Evolutionary conservation across 768 basidiomycete species (phyloP).

Genomic region (Boletales sp.): DNA sequence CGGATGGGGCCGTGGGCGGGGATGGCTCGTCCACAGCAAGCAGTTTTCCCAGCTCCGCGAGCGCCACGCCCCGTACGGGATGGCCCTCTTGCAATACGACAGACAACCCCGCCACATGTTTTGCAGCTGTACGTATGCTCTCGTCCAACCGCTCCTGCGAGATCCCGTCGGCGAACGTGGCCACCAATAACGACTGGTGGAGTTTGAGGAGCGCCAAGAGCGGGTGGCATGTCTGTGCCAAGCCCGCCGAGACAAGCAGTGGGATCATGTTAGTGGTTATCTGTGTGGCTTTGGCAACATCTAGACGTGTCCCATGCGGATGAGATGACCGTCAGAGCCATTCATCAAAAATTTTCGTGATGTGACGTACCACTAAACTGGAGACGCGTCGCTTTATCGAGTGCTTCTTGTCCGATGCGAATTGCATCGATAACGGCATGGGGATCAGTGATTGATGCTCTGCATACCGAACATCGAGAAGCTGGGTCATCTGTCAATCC

Average conservation of each 20-base stretch:
- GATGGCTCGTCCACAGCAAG: slow-evolving; percentile 73
- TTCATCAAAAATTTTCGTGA: too few species aligned
- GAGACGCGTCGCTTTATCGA: slow-evolving; percentile 65
- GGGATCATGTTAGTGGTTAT: slow-evolving; percentile 65
- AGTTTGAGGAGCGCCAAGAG: slow-evolving; percentile 73
- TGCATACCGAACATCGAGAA: slow-evolving; percentile 55
- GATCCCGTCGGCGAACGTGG: slow-evolving; percentile 38
- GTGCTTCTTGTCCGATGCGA: slow-evolving; percentile 67
- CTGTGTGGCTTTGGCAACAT: slow-evolving; percentile 52
- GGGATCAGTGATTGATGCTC: slow-evolving; percentile 42
- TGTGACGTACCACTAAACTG: slow-evolving; percentile 51
- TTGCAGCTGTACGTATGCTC: slow-evolving; percentile 53
- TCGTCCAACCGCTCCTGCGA: slow-evolving; percentile 60
- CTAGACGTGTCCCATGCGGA: slow-evolving; percentile 32
- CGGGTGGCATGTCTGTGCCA: slow-evolving; percentile 72
- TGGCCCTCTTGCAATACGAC: slow-evolving; percentile 60
- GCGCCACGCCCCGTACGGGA: slow-evolving; percentile 70
- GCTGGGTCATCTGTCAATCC: slow-evolving; percentile 41
- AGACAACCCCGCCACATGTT: slow-evolving; percentile 50
- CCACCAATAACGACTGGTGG: slow-evolving; percentile 63
- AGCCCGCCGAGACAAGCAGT: slow-evolving; percentile 53
- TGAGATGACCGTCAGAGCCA: too few species aligned
- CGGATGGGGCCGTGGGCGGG: slow-evolving; percentile 27
- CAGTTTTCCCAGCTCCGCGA: slow-evolving; percentile 79
- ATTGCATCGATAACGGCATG: slow-evolving; percentile 60